A percentile compares a stretch with the other conserved stretches of the same genome.
phyloP scores from a whole-genome alignment of 495 filamentous ascomycete species.

The Ascodesmis nigricans region DNA sequence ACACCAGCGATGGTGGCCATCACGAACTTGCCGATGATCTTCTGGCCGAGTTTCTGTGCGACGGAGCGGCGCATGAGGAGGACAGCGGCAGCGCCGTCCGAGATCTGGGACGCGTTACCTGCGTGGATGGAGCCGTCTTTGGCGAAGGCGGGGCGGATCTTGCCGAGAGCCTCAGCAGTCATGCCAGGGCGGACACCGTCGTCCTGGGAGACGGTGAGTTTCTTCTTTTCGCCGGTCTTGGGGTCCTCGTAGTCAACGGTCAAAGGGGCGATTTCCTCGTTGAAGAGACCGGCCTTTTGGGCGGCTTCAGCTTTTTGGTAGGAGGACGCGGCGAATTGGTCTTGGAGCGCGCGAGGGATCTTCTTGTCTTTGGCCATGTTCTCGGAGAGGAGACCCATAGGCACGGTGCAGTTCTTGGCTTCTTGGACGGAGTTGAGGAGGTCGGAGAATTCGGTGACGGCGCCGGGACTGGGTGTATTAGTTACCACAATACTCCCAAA shows the following conservation, averaged over 20 bases:
- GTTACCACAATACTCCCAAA: background rate
- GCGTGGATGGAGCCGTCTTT: conserved; percentile 88
- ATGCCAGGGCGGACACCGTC: conserved; percentile 75
- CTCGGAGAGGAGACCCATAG: conserved; percentile 90
- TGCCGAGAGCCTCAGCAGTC: conserved; percentile 61
- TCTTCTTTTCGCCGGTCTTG: conserved; percentile 70
- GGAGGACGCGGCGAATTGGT: conserved; percentile 69
- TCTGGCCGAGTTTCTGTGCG: conserved; percentile 68
- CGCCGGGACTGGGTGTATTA: conserved; percentile 36
- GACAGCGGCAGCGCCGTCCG: conserved; percentile 86
- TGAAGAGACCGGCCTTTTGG: conserved; percentile 72
- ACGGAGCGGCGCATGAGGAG: conserved; percentile 88
- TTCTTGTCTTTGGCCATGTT: conserved; percentile 73
- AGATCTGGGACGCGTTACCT: conserved; percentile 87
- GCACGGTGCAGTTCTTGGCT: conserved; percentile 88
- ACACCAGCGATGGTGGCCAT: conserved; percentile 69
- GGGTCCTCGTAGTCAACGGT: conserved; percentile 69
- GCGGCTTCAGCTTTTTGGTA: conserved; percentile 78
- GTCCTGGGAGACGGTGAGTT: conserved; percentile 62
- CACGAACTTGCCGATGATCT: conserved; percentile 78
- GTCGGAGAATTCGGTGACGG: conserved; percentile 86
- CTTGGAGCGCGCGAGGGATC: conserved; percentile 52
- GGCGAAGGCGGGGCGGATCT: conserved; percentile 80
- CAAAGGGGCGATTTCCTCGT: conserved; percentile 76
- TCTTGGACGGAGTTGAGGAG: conserved; percentile 65